Evolutionary conservation across 441 rosid genomes (phyloP).

Genomic region (Erodium texanum): DNA sequence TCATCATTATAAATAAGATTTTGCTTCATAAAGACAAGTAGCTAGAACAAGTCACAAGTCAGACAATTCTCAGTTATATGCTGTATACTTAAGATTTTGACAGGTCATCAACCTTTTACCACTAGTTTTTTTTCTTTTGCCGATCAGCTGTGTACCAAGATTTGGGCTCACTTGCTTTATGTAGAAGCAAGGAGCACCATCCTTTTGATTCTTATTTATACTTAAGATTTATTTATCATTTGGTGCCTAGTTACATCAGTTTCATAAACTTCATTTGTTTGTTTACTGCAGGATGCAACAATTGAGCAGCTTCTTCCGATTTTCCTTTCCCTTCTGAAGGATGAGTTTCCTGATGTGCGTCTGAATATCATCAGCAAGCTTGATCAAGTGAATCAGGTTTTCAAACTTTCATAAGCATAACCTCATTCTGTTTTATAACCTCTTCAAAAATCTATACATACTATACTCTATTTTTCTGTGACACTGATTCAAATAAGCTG

Average conservation of each 20-base stretch:
- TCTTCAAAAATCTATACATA: not conserved
- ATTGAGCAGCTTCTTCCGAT: constrained; percentile 91
- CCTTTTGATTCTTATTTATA: too few species aligned
- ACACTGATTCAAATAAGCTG: not conserved
- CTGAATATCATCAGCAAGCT: constrained; percentile 77
- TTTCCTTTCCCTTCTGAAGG: constrained; percentile 86
- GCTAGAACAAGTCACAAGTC: not conserved
- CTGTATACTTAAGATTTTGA: not conserved
- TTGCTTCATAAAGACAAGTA: not conserved
- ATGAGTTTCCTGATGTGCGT: constrained; percentile 76
- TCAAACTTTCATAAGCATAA: constrained; percentile 3
- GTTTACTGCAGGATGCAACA: constrained; percentile 69
- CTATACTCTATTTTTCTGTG: not conserved
- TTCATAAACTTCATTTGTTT: constrained; percentile 8
- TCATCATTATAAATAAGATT: not conserved
- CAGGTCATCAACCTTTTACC: too few species aligned
- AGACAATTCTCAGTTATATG: not conserved
- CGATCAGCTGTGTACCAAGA: too few species aligned
- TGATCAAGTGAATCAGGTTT: constrained; percentile 96
- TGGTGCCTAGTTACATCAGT: not conserved
- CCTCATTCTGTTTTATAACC: not conserved
- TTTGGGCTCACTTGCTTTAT: too few species aligned
- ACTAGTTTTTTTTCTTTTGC: too few species aligned
- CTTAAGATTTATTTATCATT: too few species aligned
- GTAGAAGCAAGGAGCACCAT: too few species aligned